Evolutionary conservation across 2,329 filamentous ascomycete genomes (phyloP), one percentile per base, ranked within the genome.

Genomic region (Bertia moriformis): DNA sequence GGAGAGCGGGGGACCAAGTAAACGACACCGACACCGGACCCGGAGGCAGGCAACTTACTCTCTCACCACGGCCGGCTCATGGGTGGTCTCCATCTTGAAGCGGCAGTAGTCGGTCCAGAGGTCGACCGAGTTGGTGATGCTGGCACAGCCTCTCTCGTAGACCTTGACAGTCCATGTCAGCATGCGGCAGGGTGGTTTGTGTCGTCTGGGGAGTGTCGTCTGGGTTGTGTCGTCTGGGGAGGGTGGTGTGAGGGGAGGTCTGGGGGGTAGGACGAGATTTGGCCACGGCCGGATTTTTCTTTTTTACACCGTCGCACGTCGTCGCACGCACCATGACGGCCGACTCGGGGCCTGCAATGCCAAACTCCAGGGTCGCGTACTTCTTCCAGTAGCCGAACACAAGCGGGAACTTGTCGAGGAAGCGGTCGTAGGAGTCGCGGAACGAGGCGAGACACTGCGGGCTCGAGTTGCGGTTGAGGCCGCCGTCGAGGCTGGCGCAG

Each of bases 341-440:
- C 33, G 89, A 89, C 65, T 98, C 91, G 4, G 91, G 93, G 15
- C 91, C 91, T 3, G 87, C 87, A 47, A 98, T 94, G 39, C 87
- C 86, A 63, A 98, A 98, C 55, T 98, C 91, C 45, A 93, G 71
- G 53, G 96, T 89, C 53, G 91, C 91, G 69, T 96, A 98, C 58
- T 95, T 96, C 67, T 96, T 96, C 91, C 91, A 98, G 65, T 96
- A 98, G 38, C 89, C 91, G 52, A 96, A 98, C 30, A 96, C 75
- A 10, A 96, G 71, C 2, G 91, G 91, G 47, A 95, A 98, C 55
- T 94, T 95, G 43, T 84, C 75, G 17, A 98, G 79, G 54, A 98
- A 93, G 37, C 83, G 77, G 57, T 98, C 88, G 65, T 93, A 96
- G 45, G 84, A 76, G 57, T 84, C 78, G 60, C 91, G 82, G 41